phyloP scores from a whole-genome alignment of 148 eudicot species.

The Cornus suecica region DNA sequence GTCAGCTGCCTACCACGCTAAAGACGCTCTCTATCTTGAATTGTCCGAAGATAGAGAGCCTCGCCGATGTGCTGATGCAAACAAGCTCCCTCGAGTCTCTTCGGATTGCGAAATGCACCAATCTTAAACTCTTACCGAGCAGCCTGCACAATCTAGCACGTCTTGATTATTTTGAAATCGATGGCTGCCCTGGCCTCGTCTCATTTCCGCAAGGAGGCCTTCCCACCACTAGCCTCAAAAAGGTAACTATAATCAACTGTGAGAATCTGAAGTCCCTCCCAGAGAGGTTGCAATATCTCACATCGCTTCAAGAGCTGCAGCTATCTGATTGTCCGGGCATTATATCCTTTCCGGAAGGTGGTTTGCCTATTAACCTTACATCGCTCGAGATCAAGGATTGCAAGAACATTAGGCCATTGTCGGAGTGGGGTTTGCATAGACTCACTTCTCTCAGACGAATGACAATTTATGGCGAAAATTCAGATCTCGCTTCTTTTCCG shows the following conservation, averaged over 20 bases:
- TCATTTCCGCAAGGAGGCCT: not conserved
- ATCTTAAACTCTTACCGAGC: not conserved
- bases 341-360: constrained; percentile 9
- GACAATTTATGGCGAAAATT: constrained; percentile 1
- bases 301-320: constrained; percentile 14
- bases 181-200: not conserved
- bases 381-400: constrained; percentile 18
- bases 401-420: constrained; percentile 8
- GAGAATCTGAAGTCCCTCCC: not conserved
- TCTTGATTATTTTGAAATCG: not conserved
- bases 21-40: not conserved
- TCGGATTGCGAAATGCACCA: not conserved
- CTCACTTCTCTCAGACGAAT: constrained; percentile 13
- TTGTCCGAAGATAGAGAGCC: not conserved
- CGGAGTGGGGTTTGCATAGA: constrained; percentile 20
- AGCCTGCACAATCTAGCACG: not conserved
- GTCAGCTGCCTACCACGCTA: not conserved
- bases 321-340: constrained; percentile 9
- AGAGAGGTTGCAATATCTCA: not conserved
- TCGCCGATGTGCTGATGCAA: not conserved
- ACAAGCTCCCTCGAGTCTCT: not conserved
- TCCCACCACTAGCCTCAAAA: not conserved
- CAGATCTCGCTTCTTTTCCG: constrained; percentile 10
- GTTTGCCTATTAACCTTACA: constrained; percentile 10
- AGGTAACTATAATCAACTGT: not conserved